Evolutionary conservation across 495 filamentous ascomycete genomes (phyloP).

Genomic region (Neurospora discreta): DNA sequence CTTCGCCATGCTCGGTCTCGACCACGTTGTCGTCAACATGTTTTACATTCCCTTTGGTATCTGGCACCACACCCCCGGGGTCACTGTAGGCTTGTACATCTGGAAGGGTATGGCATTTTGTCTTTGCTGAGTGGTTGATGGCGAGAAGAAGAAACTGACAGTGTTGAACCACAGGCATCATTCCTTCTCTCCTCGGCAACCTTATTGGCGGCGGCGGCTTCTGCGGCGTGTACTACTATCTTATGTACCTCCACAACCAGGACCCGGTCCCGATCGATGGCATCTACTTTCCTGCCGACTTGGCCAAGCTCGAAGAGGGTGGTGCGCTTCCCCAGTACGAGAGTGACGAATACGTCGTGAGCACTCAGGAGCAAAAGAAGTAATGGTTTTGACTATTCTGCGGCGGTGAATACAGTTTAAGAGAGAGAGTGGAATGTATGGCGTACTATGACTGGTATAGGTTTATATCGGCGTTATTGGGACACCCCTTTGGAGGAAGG

Average conservation of each 20-base stretch:
- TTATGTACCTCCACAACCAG: conserved; percentile 32
- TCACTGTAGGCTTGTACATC: conserved; percentile 46
- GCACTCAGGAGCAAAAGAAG: not conserved
- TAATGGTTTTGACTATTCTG: not conserved
- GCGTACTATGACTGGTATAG: not conserved
- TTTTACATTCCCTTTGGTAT: conserved; percentile 50
- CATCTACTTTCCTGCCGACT: conserved; percentile 1
- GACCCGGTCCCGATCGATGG: conserved; percentile 13
- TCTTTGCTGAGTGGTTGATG: not conserved
- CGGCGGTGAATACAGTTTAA: not conserved
- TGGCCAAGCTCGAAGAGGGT: not conserved
- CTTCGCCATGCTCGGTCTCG: conserved; percentile 47
- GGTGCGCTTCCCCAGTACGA: conserved; percentile 1
- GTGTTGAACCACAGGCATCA: conserved; percentile 25
- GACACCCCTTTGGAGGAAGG: not conserved
- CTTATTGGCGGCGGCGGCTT: conserved; percentile 45
- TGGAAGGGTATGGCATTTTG: conserved; percentile 38
- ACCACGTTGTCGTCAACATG: conserved; percentile 58
- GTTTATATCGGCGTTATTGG: not conserved
- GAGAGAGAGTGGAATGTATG: not conserved
- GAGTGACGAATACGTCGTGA: not conserved
- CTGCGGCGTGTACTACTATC: conserved; percentile 40
- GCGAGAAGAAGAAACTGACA: not conserved
- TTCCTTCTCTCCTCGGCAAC: conserved; percentile 48
- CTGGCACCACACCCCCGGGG: conserved; percentile 37